Base-by-base conservation (phyloP, 129 eudicot species). In the Tagetes patula region DNA sequence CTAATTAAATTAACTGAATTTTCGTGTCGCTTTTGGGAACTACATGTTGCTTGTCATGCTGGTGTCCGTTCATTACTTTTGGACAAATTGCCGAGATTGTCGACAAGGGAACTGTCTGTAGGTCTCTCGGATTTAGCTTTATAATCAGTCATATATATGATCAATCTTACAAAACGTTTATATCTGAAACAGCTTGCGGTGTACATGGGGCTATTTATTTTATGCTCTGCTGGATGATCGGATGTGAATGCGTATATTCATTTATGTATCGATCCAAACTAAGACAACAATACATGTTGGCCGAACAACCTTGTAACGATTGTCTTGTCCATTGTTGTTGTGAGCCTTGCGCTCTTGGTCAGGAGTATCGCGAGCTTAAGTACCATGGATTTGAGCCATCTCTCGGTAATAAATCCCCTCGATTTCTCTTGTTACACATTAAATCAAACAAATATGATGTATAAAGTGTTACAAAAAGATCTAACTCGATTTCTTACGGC, bases 31-130 rank as follows among this genome's bases (percentile, higher is more conserved):
- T 39, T 59, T 41, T 38, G 63, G 20, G 43, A 40, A 65, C 49
- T 38, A 48, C 69, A 89, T 91, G 92, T 69, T 86, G 87, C 69
- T 8, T 87, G 31, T 85, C 91, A 3, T 88, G 75, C 13, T 85
- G 81, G 65, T 90, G 96, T 55, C 96, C 95, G 1, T 85, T 90
- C 77, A 56, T 85, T 33, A 37, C 91, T 6, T 83, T 83, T 27
- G 95, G 95, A 62, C 84, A 48, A 69, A 79, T 88, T 61, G 87
- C 87, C 0, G 95, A 88, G 80, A 75, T 88, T 54, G 77, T 87
- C 34, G 91, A 85, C 55, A 73, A 75, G 42, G 96, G 96, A 31
- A 67, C 83, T 8, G 79, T 84, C 1, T 80, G 89, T 89, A 88
- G 83, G 91, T 71, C 8, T 73, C 34, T 30, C 14, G 13, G 33